Evolutionary conservation across 2,329 filamentous ascomycete genomes (phyloP).

Genomic region (Beauveria asiatica): DNA sequence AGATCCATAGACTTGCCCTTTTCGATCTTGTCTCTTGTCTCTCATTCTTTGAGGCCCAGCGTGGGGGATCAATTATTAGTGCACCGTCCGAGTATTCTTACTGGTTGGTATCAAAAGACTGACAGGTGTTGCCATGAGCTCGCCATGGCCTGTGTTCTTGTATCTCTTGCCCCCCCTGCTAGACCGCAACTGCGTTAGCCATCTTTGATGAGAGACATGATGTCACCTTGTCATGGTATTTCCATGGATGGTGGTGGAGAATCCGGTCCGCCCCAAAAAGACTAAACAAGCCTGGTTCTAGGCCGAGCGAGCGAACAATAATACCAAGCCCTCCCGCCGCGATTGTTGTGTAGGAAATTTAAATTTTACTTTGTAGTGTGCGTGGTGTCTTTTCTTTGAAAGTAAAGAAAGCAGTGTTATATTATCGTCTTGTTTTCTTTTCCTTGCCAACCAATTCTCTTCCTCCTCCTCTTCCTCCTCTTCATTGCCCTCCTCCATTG

Average conservation of each 20-base stretch:
- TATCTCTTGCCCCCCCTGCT: not conserved
- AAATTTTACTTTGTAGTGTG: not conserved
- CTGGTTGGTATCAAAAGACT: not conserved
- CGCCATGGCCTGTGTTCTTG: not conserved
- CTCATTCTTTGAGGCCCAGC: not conserved
- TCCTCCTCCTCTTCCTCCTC: too few relatives aligned
- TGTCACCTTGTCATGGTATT: conserved; percentile 2
- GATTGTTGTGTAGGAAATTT: not conserved
- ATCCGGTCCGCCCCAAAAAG: not conserved
- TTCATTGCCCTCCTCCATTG: too few relatives aligned
- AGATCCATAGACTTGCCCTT: too few relatives aligned
- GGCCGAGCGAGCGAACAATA: not conserved
- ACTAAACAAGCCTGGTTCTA: not conserved
- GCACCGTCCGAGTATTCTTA: not conserved
- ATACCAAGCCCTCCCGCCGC: not conserved
- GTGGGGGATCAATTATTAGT: not conserved
- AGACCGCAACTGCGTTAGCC: not conserved
- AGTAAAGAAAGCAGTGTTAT: too few relatives aligned
- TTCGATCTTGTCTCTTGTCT: not conserved
- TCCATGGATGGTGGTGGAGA: not conserved
- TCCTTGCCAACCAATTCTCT: too few relatives aligned
- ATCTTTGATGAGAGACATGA: conserved; percentile 9
- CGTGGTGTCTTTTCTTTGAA: not conserved
- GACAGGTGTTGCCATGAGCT: too few relatives aligned
- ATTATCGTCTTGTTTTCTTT: too few relatives aligned